phyloP scores from a whole-genome alignment of 371 early-diverging fungal genomes.

The Lichtheimia ramosa region DNA sequence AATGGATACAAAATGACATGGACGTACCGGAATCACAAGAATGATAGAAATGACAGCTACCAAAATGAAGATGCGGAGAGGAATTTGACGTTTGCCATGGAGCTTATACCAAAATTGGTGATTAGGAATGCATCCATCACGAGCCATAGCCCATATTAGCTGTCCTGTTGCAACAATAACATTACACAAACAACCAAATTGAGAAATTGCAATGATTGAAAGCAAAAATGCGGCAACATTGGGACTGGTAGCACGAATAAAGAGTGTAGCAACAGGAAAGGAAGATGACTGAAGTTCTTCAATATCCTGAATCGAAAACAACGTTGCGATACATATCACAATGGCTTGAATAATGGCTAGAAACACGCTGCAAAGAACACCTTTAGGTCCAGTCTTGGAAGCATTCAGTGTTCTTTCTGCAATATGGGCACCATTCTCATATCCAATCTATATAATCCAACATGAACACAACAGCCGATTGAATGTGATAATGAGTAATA shows the following conservation, averaged over 20 bases:
- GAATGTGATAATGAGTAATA: neutral
- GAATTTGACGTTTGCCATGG: slow-evolving; percentile 16
- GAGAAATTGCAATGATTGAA: slow-evolving; percentile 19
- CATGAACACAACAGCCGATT: no score
- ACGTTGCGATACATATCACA: slow-evolving; percentile 25
- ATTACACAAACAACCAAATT: slow-evolving; percentile 24
- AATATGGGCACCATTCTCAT: slow-evolving; percentile 40
- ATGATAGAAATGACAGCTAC: slow-evolving; percentile 17
- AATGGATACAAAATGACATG: neutral
- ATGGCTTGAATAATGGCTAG: slow-evolving; percentile 37
- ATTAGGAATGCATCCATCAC: slow-evolving; percentile 24
- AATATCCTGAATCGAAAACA: slow-evolving; percentile 46
- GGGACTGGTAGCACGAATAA: slow-evolving; percentile 16
- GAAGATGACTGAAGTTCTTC: slow-evolving; percentile 18
- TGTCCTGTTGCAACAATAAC: slow-evolving; percentile 15
- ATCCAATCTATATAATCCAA: slow-evolving; percentile 21
- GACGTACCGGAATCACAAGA: slow-evolving; percentile 24
- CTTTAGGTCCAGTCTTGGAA: slow-evolving; percentile 34
- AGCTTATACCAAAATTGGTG: slow-evolving; percentile 24
- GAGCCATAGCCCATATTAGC: slow-evolving; percentile 24
- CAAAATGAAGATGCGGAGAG: slow-evolving; percentile 18
- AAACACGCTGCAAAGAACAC: slow-evolving; percentile 33
- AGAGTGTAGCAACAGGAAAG: slow-evolving; percentile 23
- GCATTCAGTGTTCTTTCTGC: slow-evolving; percentile 43
- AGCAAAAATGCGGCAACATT: slow-evolving; percentile 18